Evolutionary conservation across 2,329 filamentous ascomycete genomes (phyloP).

Genomic region (Lecanicillium sp.): DNA sequence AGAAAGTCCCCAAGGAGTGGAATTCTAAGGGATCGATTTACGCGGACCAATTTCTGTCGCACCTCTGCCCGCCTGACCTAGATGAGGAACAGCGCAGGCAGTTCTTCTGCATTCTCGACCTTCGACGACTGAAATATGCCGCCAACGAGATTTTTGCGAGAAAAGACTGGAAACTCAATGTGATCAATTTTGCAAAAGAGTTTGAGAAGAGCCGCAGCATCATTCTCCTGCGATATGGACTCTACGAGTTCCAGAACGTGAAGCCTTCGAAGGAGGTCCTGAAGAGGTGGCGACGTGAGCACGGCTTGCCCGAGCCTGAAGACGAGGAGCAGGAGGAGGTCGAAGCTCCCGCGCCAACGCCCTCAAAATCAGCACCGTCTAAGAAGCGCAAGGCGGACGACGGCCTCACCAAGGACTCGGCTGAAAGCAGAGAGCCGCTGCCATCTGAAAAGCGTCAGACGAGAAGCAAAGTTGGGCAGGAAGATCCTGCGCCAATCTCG

Average conservation of each 20-base stretch:
- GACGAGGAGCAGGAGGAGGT: conserved; percentile 30
- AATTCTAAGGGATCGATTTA: conserved; percentile 47
- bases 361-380: conserved; percentile 24
- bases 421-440: conserved; percentile 22
- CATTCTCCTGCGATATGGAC: conserved; percentile 52
- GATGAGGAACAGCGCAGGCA: conserved; percentile 52
- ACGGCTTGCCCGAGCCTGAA: conserved; percentile 43
- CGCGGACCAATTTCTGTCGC: conserved; percentile 49
- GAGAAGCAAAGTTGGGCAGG: conserved; percentile 28
- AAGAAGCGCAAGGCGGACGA: conserved; percentile 53
- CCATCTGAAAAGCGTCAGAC: conserved; percentile 42
- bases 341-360: conserved; percentile 19
- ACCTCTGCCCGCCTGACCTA: conserved; percentile 48
- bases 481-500: conserved; percentile 19
- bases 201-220: conserved; percentile 56
- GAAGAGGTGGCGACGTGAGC: conserved; percentile 48
- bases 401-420: conserved; percentile 31
- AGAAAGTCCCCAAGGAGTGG: conserved; percentile 44
- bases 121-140: conserved; percentile 52
- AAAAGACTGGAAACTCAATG: conserved; percentile 56
- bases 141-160: conserved; percentile 51
- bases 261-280: conserved; percentile 50
- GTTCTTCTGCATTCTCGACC: conserved; percentile 55
- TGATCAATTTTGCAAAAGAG: conserved; percentile 55
- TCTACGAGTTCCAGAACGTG: conserved; percentile 56